Percentiles rank a stretch among this genome's conserved stretches.
These are phyloP conservation scores for Verticillium nubilum DNA, from an alignment of 2,329 filamentous ascomycete species.

Conservation along the genomic window DNA sequence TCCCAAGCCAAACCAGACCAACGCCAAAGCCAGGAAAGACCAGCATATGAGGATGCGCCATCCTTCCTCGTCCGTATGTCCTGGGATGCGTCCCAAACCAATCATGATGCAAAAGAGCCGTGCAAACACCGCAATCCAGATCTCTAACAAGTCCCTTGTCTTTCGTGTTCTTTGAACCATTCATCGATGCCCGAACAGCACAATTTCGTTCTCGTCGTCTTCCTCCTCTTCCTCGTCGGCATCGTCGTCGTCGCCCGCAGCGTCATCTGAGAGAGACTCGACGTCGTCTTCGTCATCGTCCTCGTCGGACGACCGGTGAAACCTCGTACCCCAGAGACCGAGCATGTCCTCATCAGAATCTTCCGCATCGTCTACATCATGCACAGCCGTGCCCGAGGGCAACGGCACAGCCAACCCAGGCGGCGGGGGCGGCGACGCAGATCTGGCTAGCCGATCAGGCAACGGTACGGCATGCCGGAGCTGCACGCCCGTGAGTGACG, in stretches of 20 bases:
- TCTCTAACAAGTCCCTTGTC: background rate
- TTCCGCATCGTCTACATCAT: conserved; percentile 27
- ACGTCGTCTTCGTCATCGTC: conserved; percentile 27
- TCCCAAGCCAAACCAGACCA: background rate
- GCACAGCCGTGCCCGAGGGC: background rate
- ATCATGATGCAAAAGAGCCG: background rate
- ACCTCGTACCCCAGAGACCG: conserved; percentile 43
- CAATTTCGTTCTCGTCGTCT: conserved; percentile 45
- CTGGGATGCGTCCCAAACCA: background rate
- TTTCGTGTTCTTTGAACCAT: background rate
- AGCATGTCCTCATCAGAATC: conserved; percentile 42
- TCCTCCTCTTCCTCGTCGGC: conserved; percentile 44
- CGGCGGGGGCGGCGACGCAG: conserved; percentile 6
- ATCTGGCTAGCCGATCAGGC: conserved; percentile 32
- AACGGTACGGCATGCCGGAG: conserved; percentile 19
- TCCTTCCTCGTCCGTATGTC: background rate
- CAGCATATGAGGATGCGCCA: background rate
- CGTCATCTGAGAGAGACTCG: conserved; percentile 36
- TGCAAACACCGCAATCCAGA: background rate
- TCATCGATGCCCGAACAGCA: conserved; percentile 44
- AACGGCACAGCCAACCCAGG: conserved; percentile 8
- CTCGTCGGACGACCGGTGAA: conserved; percentile 8
- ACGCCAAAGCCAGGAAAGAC: background rate
- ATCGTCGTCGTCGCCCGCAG: conserved; percentile 38
- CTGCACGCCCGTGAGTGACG: conserved; percentile 17